A percentile compares a stretch with the other conserved stretches of the same genome.
Evolutionary conservation across 2,329 filamentous ascomycete species (phyloP).

Genomic region (Aspergillus latus): DNA sequence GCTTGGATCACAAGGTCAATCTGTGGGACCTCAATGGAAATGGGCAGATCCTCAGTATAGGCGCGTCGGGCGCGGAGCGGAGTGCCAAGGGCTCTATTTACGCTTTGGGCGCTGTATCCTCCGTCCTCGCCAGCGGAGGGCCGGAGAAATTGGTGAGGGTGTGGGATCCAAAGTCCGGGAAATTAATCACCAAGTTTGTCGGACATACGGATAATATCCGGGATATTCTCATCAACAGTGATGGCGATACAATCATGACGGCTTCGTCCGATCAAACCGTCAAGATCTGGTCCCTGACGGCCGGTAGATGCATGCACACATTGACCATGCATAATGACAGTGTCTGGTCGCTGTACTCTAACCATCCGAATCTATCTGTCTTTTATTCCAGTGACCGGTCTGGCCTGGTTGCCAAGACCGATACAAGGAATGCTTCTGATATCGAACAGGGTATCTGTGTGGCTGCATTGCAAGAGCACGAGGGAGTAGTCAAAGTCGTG

Average conservation of each 20-base stretch:
- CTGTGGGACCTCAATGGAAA: slow-evolving; percentile 90
- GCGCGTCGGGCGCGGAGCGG: slow-evolving; percentile 71
- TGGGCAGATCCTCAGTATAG: slow-evolving; percentile 83
- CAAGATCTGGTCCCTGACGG: slow-evolving; percentile 96
- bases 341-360: slow-evolving; percentile 92
- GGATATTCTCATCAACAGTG: slow-evolving; percentile 83
- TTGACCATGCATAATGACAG: slow-evolving; percentile 99
- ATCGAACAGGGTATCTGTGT: slow-evolving; percentile 87
- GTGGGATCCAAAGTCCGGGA: slow-evolving; percentile 86
- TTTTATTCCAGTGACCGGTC: slow-evolving; percentile 96
- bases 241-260: slow-evolving; percentile 87
- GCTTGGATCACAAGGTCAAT: slow-evolving; percentile 86
- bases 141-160: slow-evolving; percentile 90
- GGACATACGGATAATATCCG: slow-evolving; percentile 95
- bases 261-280: slow-evolving; percentile 95
- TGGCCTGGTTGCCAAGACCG: slow-evolving; percentile 93
- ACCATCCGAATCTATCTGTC: slow-evolving; percentile 77
- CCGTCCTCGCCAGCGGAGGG: slow-evolving; percentile 84
- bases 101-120: slow-evolving; percentile 75
- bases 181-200: slow-evolving; percentile 92
- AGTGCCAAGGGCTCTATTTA: slow-evolving; percentile 93
- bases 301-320: slow-evolving; percentile 94
- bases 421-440: slow-evolving; percentile 72
- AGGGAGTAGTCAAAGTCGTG: slow-evolving; percentile 61
- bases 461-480: slow-evolving; percentile 89